These are phyloP conservation scores for Heliamphora exappendiculata DNA, from an alignment of 148 eudicot species.

Conservation along the genomic window DNA sequence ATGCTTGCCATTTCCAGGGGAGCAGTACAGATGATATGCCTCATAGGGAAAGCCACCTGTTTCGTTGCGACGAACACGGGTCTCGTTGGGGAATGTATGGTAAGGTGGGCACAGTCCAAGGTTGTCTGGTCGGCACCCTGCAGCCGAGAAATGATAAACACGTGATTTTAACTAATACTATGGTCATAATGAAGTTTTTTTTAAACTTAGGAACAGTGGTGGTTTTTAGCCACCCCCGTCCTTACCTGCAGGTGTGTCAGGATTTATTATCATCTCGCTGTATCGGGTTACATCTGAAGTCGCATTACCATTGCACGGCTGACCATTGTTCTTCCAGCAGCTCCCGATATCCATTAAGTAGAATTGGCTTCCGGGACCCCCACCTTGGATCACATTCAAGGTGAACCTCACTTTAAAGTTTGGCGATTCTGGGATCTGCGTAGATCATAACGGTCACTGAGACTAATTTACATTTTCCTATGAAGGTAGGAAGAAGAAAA, in stretches of 20 bases:
- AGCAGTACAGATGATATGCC: slow-evolving; percentile 49
- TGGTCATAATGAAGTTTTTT: too few species aligned
- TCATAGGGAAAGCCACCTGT: slow-evolving; percentile 34
- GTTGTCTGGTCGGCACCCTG: slow-evolving; percentile 34
- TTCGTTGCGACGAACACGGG: slow-evolving; percentile 28
- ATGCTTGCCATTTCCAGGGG: slow-evolving; percentile 41
- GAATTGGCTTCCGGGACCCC: slow-evolving; percentile 45
- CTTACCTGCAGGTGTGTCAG: slow-evolving; percentile 33
- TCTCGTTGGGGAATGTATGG: slow-evolving; percentile 29
- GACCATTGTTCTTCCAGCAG: slow-evolving; percentile 62
- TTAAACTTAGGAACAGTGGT: too few species aligned
- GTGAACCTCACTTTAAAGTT: slow-evolving; percentile 44
- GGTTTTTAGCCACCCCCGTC: too few species aligned
- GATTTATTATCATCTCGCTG: slow-evolving; percentile 54
- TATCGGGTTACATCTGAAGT: slow-evolving; percentile 49
- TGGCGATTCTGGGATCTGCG: slow-evolving; percentile 41
- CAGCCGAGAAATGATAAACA: too few species aligned
- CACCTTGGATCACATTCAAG: slow-evolving; percentile 40
- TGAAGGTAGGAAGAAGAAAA: not conserved
- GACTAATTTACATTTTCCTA: not conserved
- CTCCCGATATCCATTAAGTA: slow-evolving; percentile 57
- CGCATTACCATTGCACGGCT: slow-evolving; percentile 40
- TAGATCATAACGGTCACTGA: too few species aligned
- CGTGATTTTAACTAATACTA: too few species aligned
- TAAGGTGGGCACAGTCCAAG: slow-evolving; percentile 37